Base-by-base conservation (phyloP, 2,329 filamentous ascomycete genomes). In the Pseudonectria foliicola region DNA sequence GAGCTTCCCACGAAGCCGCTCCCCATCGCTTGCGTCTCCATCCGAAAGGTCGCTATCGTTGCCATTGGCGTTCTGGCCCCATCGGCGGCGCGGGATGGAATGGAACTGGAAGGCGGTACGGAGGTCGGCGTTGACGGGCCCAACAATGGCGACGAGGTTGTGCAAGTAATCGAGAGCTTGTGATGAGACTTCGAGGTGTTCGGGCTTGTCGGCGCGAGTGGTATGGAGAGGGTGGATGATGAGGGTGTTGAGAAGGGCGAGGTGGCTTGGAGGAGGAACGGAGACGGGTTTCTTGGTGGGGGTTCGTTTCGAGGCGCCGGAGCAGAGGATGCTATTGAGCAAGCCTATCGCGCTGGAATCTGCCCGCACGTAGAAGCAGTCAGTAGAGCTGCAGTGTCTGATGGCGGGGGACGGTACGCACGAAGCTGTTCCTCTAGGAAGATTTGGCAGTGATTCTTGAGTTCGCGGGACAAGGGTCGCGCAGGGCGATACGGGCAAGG, bases 221-320 rank as follows among this genome's bases (percentile, higher is more conserved):
- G 89, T 95, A 44, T 84, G 76, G 15, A 68, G 64, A 0, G 90
- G 90, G 52, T 95, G 87, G 11, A 92, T 74, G n/a, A 81, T 61
- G n/a, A 95, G 67, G 2, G 86, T 92, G 28, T 73, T 77, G n/a
- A 88, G 72, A 7, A 95, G 67, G 7, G 85, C 80, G 15, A 96
- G 67, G 45, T 90, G 80, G 37, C 77, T 74, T 0, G 82, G 71
- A 3, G 83, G 76, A 1, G 90, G 85, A 13, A 87, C 62, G 38
- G 73, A 74, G 10, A 75, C 73, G 1, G 76, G 66, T 23, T 61
- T 62, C 10, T 41, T 30, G 29, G 35, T 38, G 4, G 43, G 36
- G 4, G 40, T 39, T 27, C 46, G 44, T 43, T 50, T 53, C 6
- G 60, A 59, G 51, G 55, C 52, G 37, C 77, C 74, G 11, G 77